Evolutionary conservation across 2,329 filamentous ascomycete species (phyloP).

Genomic region (Xylaria sp.): DNA sequence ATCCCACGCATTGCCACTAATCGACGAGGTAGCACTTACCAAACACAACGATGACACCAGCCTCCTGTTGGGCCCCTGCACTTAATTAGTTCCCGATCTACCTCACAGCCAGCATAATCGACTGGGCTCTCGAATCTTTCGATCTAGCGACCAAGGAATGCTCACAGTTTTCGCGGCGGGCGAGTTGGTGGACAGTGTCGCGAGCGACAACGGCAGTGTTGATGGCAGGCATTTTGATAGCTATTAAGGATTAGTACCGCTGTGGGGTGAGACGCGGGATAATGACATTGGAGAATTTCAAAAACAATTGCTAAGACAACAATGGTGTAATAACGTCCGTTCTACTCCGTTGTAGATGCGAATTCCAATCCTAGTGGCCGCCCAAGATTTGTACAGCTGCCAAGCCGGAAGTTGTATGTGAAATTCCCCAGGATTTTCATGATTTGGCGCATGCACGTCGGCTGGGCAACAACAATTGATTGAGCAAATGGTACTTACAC

Average conservation of each 20-base stretch:
- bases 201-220: constrained; percentile 43
- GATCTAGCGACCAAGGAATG: not conserved
- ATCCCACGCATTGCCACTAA: not conserved
- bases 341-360: not conserved
- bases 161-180: constrained; percentile 42
- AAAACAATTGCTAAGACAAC: not conserved
- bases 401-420: constrained; percentile 3
- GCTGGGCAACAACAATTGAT: constrained; percentile 29
- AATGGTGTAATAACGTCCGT: not conserved
- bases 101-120: not conserved
- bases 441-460: constrained; percentile 20
- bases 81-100: constrained; percentile 25
- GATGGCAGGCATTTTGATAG: constrained; percentile 43
- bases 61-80: constrained; percentile 39
- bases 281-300: not conserved
- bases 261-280: constrained; percentile 15
- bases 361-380: too few species aligned
- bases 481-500: constrained; percentile 22
- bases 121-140: not conserved
- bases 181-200: constrained; percentile 40
- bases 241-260: constrained; percentile 28
- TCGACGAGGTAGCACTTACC: constrained; percentile 23
- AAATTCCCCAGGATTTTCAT: not conserved
- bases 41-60: constrained; percentile 44
- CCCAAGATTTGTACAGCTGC: too few species aligned